phyloP scores from a whole-genome alignment of 805 yeast species.

The Wickerhamomyces chaumierensis region DNA sequence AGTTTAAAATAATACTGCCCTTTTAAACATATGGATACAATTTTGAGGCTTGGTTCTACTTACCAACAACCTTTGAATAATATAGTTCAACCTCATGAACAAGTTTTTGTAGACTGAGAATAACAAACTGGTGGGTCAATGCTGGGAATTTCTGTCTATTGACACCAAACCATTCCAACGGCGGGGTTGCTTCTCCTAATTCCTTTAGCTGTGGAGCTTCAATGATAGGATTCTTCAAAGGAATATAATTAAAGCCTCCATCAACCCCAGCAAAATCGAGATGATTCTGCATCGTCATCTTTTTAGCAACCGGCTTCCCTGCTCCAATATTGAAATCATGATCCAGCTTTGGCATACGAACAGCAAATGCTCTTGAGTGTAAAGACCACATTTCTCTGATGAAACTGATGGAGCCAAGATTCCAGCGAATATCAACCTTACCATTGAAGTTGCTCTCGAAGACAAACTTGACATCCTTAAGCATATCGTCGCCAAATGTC shows the following conservation, averaged over 20 bases:
- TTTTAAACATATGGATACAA: too few species aligned
- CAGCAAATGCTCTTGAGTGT: constrained; percentile 62
- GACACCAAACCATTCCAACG: constrained; percentile 95
- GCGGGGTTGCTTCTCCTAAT: constrained; percentile 95
- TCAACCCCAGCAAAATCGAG: constrained; percentile 38
- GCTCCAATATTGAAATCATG: constrained; percentile 1
- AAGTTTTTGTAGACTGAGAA: constrained; percentile 61
- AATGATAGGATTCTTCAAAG: constrained; percentile 68
- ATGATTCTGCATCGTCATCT: constrained; percentile 27
- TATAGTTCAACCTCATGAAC: constrained; percentile 52
- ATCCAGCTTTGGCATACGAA: constrained; percentile 36
- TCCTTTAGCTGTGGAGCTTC: constrained; percentile 87
- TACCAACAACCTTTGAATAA: constrained; percentile 31
- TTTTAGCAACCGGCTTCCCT: constrained; percentile 16
- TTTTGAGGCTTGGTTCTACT: constrained; percentile 2
- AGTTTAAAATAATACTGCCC: too few species aligned
- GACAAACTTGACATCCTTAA: constrained; percentile 49
- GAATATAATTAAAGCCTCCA: constrained; percentile 39
- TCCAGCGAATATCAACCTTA: constrained; percentile 87
- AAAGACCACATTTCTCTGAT: constrained; percentile 88
- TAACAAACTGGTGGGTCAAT: constrained; percentile 70
- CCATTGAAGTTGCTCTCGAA: constrained; percentile 77
- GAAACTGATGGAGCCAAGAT: constrained; percentile 80
- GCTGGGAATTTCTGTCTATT: constrained; percentile 81
- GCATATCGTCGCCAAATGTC: constrained; percentile 47